A percentile compares a stretch with the other conserved stretches of the same genome.
Conservation (phyloP, 177 flowering plant species). For the Telopea speciosissima region DNA sequence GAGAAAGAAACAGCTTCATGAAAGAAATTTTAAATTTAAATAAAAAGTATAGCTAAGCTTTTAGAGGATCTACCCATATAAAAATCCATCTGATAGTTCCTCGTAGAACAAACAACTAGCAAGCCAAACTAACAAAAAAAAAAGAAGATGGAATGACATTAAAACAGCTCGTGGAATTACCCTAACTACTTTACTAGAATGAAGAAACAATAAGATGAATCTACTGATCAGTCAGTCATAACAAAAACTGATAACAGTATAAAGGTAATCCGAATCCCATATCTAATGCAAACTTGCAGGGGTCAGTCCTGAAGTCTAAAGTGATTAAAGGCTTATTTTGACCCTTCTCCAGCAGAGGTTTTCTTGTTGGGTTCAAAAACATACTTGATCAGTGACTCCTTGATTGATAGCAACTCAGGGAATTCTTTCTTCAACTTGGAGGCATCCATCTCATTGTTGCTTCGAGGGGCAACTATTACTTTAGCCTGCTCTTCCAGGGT, state of each 20-base stretch:
- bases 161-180: constrained; percentile 7
- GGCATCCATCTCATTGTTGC: constrained; percentile 22
- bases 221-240: background rate
- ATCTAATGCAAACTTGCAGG: constrained; percentile 9
- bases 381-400: constrained; percentile 24
- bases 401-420: constrained; percentile 20
- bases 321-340: constrained; percentile 3
- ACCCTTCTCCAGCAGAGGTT: constrained; percentile 6
- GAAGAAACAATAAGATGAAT: constrained; percentile 5
- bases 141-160: background rate
- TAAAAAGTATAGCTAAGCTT: too few species aligned
- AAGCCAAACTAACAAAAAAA: background rate
- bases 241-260: background rate
- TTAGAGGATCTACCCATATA: background rate
- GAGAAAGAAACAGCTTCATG: too few species aligned
- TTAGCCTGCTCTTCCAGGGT: constrained; percentile 25
- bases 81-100: too few species aligned
- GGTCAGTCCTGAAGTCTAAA: background rate
- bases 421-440: constrained; percentile 17
- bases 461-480: constrained; percentile 20
- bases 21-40: too few species aligned
- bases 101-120: too few species aligned
- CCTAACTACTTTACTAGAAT: constrained; percentile 3
- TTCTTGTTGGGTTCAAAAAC: constrained; percentile 24
- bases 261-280: constrained; percentile 5